These are phyloP conservation scores for Sonneratia alba DNA, from an alignment of 345 rosid genomes.

Conservation along the genomic window DNA sequence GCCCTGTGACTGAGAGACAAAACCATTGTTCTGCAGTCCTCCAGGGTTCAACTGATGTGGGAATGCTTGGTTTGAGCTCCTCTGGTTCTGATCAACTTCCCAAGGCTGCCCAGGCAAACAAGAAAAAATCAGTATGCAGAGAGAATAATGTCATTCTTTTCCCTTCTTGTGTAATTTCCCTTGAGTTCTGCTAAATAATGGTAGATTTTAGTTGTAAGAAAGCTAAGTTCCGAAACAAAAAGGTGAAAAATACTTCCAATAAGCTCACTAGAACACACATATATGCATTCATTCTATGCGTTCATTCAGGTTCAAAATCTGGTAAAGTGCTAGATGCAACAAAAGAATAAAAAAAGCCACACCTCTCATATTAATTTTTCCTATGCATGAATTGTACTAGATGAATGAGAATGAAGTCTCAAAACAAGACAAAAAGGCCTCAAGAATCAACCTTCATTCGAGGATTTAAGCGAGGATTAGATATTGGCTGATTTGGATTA, in stretches of 20 bases:
- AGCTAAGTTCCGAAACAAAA: not conserved
- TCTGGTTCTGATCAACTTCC: slow-evolving; percentile 53
- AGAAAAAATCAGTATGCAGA: not conserved
- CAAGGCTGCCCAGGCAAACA: slow-evolving; percentile 49
- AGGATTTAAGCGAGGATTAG: slow-evolving; percentile 68
- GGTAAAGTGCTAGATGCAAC: not conserved
- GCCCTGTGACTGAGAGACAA: not conserved
- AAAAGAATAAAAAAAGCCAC: not conserved
- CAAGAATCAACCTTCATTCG: slow-evolving; percentile 55
- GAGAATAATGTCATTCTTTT: too few species aligned
- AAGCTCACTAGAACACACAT: not conserved
- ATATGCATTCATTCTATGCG: slow-evolving; percentile 7
- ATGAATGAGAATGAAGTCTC: not conserved
- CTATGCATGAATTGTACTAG: not conserved
- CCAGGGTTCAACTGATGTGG: slow-evolving; percentile 21
- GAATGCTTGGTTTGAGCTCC: slow-evolving; percentile 19
- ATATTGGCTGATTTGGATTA: slow-evolving; percentile 64
- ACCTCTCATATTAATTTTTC: not conserved
- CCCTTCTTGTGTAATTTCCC: slow-evolving; percentile 4
- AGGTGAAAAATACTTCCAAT: not conserved
- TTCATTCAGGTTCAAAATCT: not conserved
- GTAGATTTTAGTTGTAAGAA: not conserved
- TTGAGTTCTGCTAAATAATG: not conserved
- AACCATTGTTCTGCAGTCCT: slow-evolving; percentile 26
- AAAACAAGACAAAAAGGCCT: not conserved